Evolutionary conservation across 208 protist genomes (phyloP).

Genomic region (Leptomonas seymouri): DNA sequence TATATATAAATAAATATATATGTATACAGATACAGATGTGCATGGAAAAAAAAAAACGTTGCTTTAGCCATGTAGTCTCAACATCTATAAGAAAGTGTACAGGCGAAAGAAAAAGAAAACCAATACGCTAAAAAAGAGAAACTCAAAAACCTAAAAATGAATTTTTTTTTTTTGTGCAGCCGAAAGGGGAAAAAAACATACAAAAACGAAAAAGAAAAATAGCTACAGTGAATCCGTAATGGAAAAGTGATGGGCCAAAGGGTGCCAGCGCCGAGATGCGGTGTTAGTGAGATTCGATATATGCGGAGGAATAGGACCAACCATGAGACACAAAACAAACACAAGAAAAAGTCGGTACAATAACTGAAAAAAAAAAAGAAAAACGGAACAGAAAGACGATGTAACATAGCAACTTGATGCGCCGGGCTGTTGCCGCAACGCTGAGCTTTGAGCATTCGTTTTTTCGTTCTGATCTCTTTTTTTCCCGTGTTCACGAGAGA

Average conservation of each 20-base stretch:
- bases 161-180: no score
- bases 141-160: neutral
- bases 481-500: no score
- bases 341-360: slow-evolving; percentile 19
- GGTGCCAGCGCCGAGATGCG: no score
- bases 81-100: no score
- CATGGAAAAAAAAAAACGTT: neutral
- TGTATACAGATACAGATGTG: neutral
- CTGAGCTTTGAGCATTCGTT: no score
- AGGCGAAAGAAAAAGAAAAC: neutral
- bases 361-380: slow-evolving; percentile 10
- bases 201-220: slow-evolving; percentile 20
- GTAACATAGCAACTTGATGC: neutral
- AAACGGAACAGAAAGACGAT: slow-evolving; percentile 28
- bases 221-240: no score
- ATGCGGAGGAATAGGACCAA: neutral
- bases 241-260: no score
- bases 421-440: neutral
- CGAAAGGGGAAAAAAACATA: neutral
- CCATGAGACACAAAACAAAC: slow-evolving; percentile 5
- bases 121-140: slow-evolving; percentile 3
- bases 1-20: neutral
- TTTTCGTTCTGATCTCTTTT: no score
- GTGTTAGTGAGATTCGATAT: no score
- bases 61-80: no score